phyloP scores from a whole-genome alignment of 2,329 filamentous ascomycete genomes.

The Hypomyces rosellus region DNA sequence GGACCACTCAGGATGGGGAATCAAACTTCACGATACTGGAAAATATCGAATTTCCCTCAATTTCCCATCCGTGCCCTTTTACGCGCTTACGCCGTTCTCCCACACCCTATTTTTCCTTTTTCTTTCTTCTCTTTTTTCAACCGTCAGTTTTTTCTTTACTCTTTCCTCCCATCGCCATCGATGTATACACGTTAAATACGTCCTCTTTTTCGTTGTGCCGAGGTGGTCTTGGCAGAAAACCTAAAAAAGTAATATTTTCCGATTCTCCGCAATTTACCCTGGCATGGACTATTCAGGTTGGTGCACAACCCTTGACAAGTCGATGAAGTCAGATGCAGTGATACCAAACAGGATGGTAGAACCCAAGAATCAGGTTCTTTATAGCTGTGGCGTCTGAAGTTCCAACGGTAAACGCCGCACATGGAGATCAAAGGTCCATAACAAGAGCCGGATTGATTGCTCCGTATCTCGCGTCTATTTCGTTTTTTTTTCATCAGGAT shows the following conservation, averaged over 20 bases:
- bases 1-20: constrained; percentile 5
- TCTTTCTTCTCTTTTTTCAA: not conserved
- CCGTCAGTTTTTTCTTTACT: not conserved
- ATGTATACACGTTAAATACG: no score
- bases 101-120: not conserved
- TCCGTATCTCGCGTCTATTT: no score
- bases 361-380: no score
- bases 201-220: no score
- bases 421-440: not conserved
- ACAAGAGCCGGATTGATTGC: no score
- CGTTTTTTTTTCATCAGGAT: no score
- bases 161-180: not conserved
- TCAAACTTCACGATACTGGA: constrained; percentile 2
- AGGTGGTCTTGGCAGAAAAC: no score
- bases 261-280: not conserved
- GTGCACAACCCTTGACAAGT: not conserved
- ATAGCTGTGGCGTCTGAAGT: no score
- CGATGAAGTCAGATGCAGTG: constrained; percentile 10
- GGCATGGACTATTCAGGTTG: constrained; percentile 7
- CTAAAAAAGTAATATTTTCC: no score
- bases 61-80: constrained; percentile 6
- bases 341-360: not conserved
- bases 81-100: not conserved
- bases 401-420: not conserved
- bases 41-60: constrained; percentile 7